Conservation (phyloP, 495 filamentous ascomycete species). For the Penicillium verhagenii region DNA sequence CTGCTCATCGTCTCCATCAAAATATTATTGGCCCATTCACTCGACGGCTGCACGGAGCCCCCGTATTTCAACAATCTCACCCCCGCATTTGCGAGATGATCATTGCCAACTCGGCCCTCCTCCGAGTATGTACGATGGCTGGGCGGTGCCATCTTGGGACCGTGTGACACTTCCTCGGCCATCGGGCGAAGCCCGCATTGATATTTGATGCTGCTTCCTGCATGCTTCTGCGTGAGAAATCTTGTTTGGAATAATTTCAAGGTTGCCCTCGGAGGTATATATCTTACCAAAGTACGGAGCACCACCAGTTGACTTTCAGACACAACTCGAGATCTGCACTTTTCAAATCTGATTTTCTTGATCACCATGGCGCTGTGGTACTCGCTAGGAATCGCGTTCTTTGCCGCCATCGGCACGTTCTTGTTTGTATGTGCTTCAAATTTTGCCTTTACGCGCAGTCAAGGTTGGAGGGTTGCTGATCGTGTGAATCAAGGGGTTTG, state of each 20-base stretch:
- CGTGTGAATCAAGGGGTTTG: constrained; percentile 47
- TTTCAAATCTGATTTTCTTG: constrained; percentile 4
- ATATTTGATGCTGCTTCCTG: not conserved
- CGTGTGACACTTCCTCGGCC: constrained; percentile 19
- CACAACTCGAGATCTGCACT: no score
- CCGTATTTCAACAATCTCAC: constrained; percentile 4
- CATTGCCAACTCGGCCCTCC: constrained; percentile 26
- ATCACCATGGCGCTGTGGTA: constrained; percentile 41
- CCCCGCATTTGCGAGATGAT: constrained; percentile 21
- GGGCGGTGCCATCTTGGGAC: not conserved
- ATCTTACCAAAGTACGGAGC: not conserved
- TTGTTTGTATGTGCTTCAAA: constrained; percentile 45
- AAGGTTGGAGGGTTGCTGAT: not conserved
- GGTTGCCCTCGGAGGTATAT: not conserved
- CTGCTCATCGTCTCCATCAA: not conserved
- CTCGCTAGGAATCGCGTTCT: constrained; percentile 50
- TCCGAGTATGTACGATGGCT: constrained; percentile 23
- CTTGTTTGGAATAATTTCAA: no score
- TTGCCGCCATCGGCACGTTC: constrained; percentile 57
- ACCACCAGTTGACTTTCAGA: no score
- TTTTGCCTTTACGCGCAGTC: not conserved
- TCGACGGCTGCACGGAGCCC: not conserved
- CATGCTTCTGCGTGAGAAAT: not conserved
- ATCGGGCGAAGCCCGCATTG: constrained; percentile 22
- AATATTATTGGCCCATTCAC: not conserved